A percentile compares a stretch with the other conserved stretches of the same genome.
Conservation (phyloP, 805 yeast genomes). For the Sugiyamaella smithiae region DNA sequence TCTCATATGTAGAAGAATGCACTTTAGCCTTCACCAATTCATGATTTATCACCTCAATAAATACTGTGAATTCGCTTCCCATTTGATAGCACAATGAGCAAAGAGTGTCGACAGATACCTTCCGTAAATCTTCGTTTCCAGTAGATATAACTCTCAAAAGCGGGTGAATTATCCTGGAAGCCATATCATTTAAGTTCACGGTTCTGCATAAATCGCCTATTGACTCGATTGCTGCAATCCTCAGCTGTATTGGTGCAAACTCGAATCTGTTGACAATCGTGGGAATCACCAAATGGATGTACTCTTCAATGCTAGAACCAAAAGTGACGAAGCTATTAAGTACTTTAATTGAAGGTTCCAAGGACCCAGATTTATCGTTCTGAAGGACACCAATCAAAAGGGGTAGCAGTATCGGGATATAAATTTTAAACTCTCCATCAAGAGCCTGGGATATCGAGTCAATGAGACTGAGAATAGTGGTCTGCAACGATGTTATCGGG, state of each 20-base stretch:
- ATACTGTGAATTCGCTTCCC: slow-evolving; percentile 80
- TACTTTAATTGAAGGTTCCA: slow-evolving; percentile 63
- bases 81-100: slow-evolving; percentile 71
- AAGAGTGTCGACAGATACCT: slow-evolving; percentile 71
- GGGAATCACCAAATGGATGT: slow-evolving; percentile 83
- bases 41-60: slow-evolving; percentile 76
- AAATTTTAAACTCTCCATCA: slow-evolving; percentile 88
- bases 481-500: slow-evolving; percentile 59
- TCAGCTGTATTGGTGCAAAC: slow-evolving; percentile 53
- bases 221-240: slow-evolving; percentile 74
- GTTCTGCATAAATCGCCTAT: slow-evolving; percentile 75
- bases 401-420: slow-evolving; percentile 74
- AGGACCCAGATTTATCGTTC: slow-evolving; percentile 54
- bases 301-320: slow-evolving; percentile 86
- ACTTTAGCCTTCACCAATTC: slow-evolving; percentile 56
- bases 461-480: slow-evolving; percentile 71
- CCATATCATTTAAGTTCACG: slow-evolving; percentile 77
- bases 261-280: slow-evolving; percentile 80
- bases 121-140: slow-evolving; percentile 55
- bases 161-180: slow-evolving; percentile 87
- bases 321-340: slow-evolving; percentile 80
- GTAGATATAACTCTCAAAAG: slow-evolving; percentile 61
- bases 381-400: slow-evolving; percentile 73
- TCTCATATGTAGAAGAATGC: slow-evolving; percentile 74
- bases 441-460: slow-evolving; percentile 83